phyloP scores from a whole-genome alignment of 2,329 filamentous ascomycete species.

The Trichophyton rubrum region DNA sequence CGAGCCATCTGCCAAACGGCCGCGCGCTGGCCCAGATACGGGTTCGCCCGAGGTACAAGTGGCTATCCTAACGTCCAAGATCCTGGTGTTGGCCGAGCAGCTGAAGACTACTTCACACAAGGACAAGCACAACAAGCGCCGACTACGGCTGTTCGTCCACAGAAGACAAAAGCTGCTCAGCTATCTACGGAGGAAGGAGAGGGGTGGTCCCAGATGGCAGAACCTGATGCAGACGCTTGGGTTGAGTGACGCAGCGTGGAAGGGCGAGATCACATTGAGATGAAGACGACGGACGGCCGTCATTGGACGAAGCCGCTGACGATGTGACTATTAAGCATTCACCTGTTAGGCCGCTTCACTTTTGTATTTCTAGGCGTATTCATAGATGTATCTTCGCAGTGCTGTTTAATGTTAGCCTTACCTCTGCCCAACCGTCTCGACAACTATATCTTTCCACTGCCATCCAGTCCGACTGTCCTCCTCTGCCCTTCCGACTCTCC shows the following conservation, averaged over 20 bases:
- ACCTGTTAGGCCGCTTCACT: neutral
- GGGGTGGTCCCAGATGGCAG: constrained; percentile 81
- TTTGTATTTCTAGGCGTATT: constrained; percentile 4
- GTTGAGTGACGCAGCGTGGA: constrained; percentile 76
- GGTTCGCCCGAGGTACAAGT: constrained; percentile 97
- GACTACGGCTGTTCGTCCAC: constrained; percentile 74
- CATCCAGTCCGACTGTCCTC: neutral
- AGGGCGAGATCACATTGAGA: constrained; percentile 72
- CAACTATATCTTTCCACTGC: no score
- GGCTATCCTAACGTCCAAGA: constrained; percentile 88
- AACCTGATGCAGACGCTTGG: constrained; percentile 74
- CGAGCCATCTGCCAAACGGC: constrained; percentile 23
- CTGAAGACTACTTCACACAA: constrained; percentile 59
- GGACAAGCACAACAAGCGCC: constrained; percentile 91
- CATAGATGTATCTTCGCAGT: neutral
- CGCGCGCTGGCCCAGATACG: constrained; percentile 78
- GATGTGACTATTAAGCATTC: neutral
- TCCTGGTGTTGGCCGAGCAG: constrained; percentile 63
- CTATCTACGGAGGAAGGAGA: constrained; percentile 80
- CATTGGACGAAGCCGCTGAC: neutral
- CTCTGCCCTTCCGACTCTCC: neutral
- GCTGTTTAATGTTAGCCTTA: neutral
- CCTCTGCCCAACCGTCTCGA: neutral
- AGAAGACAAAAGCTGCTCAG: constrained; percentile 74
- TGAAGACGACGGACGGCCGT: neutral